phyloP scores from a whole-genome alignment of 208 protist species.

The Trypanosoma conorhini region DNA sequence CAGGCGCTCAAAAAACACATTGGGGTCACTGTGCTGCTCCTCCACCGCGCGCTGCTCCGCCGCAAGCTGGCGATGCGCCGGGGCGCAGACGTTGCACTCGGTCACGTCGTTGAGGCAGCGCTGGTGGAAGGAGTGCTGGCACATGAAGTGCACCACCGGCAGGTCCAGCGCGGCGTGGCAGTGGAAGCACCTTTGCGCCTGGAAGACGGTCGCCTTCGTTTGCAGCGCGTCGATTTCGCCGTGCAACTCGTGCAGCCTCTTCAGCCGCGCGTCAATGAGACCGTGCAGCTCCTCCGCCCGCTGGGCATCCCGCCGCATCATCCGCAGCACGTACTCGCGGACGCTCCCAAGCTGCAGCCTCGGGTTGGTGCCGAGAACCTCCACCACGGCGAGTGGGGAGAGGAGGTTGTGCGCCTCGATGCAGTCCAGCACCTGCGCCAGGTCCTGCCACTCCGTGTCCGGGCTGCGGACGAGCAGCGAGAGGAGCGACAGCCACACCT shows the following conservation, averaged over 20 bases:
- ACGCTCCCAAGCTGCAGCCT: slow-evolving; percentile 72
- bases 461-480: slow-evolving; percentile 69
- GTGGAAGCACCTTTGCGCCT: slow-evolving; percentile 75
- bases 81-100: slow-evolving; percentile 66
- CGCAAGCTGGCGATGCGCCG: slow-evolving; percentile 23
- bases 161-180: slow-evolving; percentile 89
- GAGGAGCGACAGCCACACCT: slow-evolving; percentile 93
- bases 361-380: slow-evolving; percentile 70
- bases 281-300: slow-evolving; percentile 19
- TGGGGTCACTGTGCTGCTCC: not conserved
- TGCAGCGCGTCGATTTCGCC: slow-evolving; percentile 72
- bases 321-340: slow-evolving; percentile 83
- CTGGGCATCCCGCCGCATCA: slow-evolving; percentile 45
- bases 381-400: slow-evolving; percentile 91
- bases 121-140: slow-evolving; percentile 93
- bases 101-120: slow-evolving; percentile 71
- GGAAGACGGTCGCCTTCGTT: slow-evolving; percentile 84
- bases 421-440: slow-evolving; percentile 58
- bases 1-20: slow-evolving; percentile 31
- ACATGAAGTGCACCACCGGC: slow-evolving; percentile 95
- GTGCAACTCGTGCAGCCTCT: slow-evolving; percentile 55
- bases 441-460: slow-evolving; percentile 38
- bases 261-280: slow-evolving; percentile 23
- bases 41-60: slow-evolving; percentile 28
- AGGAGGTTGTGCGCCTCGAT: slow-evolving; percentile 90